Evolutionary conservation across 225 moss, liverwort and hornwort species (phyloP).

Genomic region (Sphagnum contortum): DNA sequence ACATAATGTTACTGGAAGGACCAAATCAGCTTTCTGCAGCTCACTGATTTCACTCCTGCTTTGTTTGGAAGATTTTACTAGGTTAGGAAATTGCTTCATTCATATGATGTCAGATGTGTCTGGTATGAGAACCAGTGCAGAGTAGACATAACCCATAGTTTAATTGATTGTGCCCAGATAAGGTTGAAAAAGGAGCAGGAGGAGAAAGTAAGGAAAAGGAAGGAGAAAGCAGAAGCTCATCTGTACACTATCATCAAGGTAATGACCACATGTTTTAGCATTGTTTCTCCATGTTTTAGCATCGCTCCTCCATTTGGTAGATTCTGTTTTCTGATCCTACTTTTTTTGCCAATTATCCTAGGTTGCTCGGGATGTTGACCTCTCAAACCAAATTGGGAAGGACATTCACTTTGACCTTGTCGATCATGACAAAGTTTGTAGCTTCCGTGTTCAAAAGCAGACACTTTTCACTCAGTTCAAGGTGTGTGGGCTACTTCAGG

Average conservation of each 20-base stretch:
- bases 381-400: slow-evolving; percentile 62
- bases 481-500: slow-evolving; percentile 11
- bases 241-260: slow-evolving; percentile 77
- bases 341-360: slow-evolving; percentile 1
- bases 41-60: no score
- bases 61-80: no score
- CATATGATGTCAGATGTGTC: no score
- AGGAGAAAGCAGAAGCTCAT: slow-evolving; percentile 77
- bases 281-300: background rate
- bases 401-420: slow-evolving; percentile 70
- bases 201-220: slow-evolving; percentile 73
- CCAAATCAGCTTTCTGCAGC: no score
- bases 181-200: slow-evolving; percentile 77
- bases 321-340: no score
- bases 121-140: no score
- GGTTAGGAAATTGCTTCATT: no score
- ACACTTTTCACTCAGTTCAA: slow-evolving; percentile 68
- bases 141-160: background rate
- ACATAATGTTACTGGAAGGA: no score
- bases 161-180: slow-evolving; percentile 12
- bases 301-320: background rate
- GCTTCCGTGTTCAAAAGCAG: slow-evolving; percentile 72
- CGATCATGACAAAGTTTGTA: slow-evolving; percentile 63
- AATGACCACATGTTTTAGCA: background rate
- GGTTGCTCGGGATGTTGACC: slow-evolving; percentile 69